Base-by-base conservation (phyloP, 768 basidiomycete species). In the Piloderma croceum region DNA sequence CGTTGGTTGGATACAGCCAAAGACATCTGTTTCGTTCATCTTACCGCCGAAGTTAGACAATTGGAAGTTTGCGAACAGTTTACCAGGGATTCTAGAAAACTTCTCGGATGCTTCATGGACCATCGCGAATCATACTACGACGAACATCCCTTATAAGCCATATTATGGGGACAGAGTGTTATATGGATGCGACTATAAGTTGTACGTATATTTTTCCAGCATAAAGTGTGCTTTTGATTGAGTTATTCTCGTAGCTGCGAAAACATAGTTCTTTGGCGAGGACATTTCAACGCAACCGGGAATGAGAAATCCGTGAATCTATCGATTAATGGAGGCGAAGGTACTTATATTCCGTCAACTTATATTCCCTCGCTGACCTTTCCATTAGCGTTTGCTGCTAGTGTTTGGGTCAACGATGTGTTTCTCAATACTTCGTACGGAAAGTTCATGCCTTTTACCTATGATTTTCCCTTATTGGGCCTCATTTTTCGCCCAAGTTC, bases 181-280 rank as follows among this genome's bases (percentile, higher is more conserved):
- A 21, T 90, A 87, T 58, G 87, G 85, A 1, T 90, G 87, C 53
- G 89, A 90, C 59, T 91, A 91, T 58, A 83, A 79, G 42, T 91
- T 81, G 86, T 89, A 44, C 59, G 81, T 59, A 29, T 24, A 20
- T 22, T 12, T 40, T 24, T 24, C 24, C 31, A 17, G 38, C 18
- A 29, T n/a, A n/a, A n/a, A n/a, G n/a, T n/a, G n/a, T n/a, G n/a
- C n/a, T n/a, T n/a, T n/a, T n/a, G n/a, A n/a, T n/a, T n/a, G n/a
- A n/a, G n/a, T n/a, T n/a, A n/a, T n/a, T n/a, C n/a, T n/a, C 34
- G 25, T 47, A 89, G 88, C 63, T 90, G 88, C 47, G 88, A 90
- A 60, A 88, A 88, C 51, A 67, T 74, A 5, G 81, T 89, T 23
- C 64, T 91, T 11, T 90, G 84, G 84, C 72, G 85, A 23, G 89